A percentile compares a stretch with the other conserved stretches of the same genome.
Conservation (phyloP, 2,329 filamentous ascomycete genomes). For the Dactylellina haptotyla region DNA sequence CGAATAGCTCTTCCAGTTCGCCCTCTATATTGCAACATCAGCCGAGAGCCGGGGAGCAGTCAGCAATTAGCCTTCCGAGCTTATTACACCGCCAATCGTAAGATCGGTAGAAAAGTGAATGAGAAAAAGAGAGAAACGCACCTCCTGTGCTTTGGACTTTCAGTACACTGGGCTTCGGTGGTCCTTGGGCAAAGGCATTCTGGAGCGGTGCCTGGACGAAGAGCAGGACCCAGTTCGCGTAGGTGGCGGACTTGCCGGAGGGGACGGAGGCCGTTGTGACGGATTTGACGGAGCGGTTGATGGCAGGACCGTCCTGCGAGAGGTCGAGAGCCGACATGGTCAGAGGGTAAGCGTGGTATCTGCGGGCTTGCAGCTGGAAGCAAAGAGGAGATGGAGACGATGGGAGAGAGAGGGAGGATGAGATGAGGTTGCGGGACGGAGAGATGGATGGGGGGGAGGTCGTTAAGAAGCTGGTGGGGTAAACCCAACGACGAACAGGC, state of each 20-base stretch:
- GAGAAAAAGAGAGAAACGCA: conserved; percentile 61
- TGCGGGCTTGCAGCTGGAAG: not conserved
- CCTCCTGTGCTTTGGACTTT: conserved; percentile 94
- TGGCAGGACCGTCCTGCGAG: conserved; percentile 67
- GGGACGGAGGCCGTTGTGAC: conserved; percentile 72
- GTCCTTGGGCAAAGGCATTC: conserved; percentile 88
- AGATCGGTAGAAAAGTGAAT: not conserved
- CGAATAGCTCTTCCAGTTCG: conserved; percentile 86
- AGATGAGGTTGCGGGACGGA: not conserved
- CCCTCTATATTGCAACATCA: conserved; percentile 71
- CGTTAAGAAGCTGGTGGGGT: conserved; percentile 37
- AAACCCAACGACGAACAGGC: conserved; percentile 30
- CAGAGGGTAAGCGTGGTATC: too few relatives aligned
- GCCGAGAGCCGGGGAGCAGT: conserved; percentile 1
- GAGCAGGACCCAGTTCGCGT: conserved; percentile 92
- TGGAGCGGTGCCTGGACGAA: conserved; percentile 90
- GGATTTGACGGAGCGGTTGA: conserved; percentile 71
- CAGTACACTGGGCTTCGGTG: conserved; percentile 88
- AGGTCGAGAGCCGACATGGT: conserved; percentile 75
- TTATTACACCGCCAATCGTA: conserved; percentile 11
- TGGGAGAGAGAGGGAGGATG: conserved; percentile 2
- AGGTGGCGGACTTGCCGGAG: conserved; percentile 77
- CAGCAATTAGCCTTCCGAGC: conserved; percentile 8
- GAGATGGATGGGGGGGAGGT: not conserved
- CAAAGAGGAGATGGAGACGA: not conserved